These are phyloP conservation scores for Talaromyces marneffei DNA, from an alignment of 2,329 filamentous ascomycete species.

Conservation along the genomic window DNA sequence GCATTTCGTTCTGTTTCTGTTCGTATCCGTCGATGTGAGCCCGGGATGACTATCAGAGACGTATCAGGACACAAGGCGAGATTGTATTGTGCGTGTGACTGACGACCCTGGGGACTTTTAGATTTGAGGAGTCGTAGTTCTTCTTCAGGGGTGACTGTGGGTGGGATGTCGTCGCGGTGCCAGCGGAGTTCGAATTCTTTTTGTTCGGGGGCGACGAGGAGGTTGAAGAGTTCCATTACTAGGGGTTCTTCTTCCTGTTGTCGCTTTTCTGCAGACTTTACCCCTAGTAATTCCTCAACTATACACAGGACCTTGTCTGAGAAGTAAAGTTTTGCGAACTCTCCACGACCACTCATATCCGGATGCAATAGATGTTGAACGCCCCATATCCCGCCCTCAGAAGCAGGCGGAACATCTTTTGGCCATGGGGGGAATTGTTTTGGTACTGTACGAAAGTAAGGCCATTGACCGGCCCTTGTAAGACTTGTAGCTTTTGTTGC, in stretches of 20 bases:
- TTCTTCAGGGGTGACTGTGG: slow-evolving; percentile 59
- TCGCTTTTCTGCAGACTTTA: slow-evolving; percentile 15
- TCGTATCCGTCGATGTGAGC: slow-evolving; percentile 64
- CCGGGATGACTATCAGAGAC: slow-evolving; percentile 69
- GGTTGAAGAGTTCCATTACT: slow-evolving; percentile 83
- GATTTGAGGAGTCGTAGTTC: slow-evolving; percentile 57
- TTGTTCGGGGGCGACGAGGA: slow-evolving; percentile 67
- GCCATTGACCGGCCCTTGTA: slow-evolving; percentile 69
- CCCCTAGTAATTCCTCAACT: slow-evolving; percentile 58
- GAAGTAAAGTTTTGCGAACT: slow-evolving; percentile 69
- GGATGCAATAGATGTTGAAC: slow-evolving; percentile 81
- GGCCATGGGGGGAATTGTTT: slow-evolving; percentile 90
- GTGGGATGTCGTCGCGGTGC: slow-evolving; percentile 78
- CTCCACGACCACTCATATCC: slow-evolving; percentile 53
- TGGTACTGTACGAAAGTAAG: slow-evolving; percentile 72
- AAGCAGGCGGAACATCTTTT: slow-evolving; percentile 44
- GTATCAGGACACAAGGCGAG: slow-evolving; percentile 71
- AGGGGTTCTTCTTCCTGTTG: slow-evolving; percentile 52
- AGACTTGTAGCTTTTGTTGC: slow-evolving; percentile 53
- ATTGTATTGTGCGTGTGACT: slow-evolving; percentile 82
- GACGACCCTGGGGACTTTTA: slow-evolving; percentile 39
- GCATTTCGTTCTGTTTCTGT: slow-evolving; percentile 65
- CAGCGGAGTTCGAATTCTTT: slow-evolving; percentile 68
- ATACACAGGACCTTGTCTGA: slow-evolving; percentile 57
- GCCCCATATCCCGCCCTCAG: slow-evolving; percentile 70